phyloP scores from a whole-genome alignment of 768 basidiomycete species.

The Coprinopsis cinerea region DNA sequence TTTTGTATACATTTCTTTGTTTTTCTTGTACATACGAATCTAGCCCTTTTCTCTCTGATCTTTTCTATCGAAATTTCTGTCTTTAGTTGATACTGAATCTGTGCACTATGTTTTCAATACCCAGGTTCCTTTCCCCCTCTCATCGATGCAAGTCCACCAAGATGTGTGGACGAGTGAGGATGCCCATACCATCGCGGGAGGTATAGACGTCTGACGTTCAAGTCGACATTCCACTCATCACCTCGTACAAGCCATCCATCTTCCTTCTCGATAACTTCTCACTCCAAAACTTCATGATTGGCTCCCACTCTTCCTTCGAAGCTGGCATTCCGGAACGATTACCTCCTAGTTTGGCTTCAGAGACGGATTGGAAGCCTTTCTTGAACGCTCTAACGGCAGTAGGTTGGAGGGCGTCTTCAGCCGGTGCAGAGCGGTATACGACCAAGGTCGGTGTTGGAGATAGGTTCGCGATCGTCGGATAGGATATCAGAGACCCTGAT shows the following conservation, averaged over 20 bases:
- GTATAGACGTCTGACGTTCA: neutral
- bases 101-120: too few relatives aligned
- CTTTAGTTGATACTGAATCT: neutral
- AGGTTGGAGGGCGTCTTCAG: conserved; percentile 38
- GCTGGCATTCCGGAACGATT: conserved; percentile 63
- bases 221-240: conserved; percentile 39
- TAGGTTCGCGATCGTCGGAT: conserved; percentile 50
- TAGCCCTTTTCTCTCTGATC: neutral
- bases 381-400: conserved; percentile 45
- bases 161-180: too few relatives aligned
- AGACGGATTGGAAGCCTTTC: conserved; percentile 50
- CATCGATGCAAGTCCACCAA: too few relatives aligned
- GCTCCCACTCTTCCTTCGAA: conserved; percentile 72
- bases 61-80: neutral
- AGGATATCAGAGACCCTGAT: conserved; percentile 71
- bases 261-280: conserved; percentile 51
- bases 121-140: too few relatives aligned
- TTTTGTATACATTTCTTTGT: neutral
- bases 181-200: too few relatives aligned
- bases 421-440: conserved; percentile 47
- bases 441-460: conserved; percentile 61
- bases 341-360: conserved; percentile 42
- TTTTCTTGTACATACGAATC: neutral
- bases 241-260: conserved; percentile 61
- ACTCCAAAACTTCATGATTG: conserved; percentile 87